Evolutionary conservation across 352 stramenopile genomes (phyloP), one percentile per base, ranked within the genome.

Genomic region (Pythium insidiosum): DNA sequence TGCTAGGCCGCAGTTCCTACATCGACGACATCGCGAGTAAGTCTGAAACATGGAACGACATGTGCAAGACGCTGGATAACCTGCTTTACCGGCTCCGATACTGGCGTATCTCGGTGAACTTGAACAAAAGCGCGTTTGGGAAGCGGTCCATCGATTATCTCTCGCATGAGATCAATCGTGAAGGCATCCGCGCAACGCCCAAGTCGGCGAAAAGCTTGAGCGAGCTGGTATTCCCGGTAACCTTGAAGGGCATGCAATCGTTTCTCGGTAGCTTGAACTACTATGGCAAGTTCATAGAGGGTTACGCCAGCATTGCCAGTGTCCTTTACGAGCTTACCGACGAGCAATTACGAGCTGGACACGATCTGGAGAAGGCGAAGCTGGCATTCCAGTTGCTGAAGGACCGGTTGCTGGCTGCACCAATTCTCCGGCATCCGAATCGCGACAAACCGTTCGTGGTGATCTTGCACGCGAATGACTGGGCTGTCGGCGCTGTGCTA

Each of bases 341-440:
- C 25, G 44, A 55, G 18, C 50, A 40, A 39, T 36, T 61, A 21
- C 45, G 45, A 31, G 16, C 16, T 23, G 26, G 44, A 22, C 39
- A 5, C 0, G 22, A 58, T 38, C 21, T 60, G n/a, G 56, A 69
- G 0, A 49, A 31, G 13, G 51, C 51, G 0, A 48, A 56, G 1
- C 35, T 36, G 1, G 39, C 48, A 1, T 71, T 65, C 22, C 23
- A 67, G 7, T 4, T 62, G 9, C 36, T 66, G 20, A 71, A 71
- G 19, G n/a, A 43, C 2, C 44, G 47, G 15, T 37, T 68, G 5
- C 26, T 45, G 1, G 48, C 54, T 5, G 38, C 50, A 6, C 54
- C 46, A 5, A 1, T 62, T 6, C 23, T 63, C 0, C 23, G 48
- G 4, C 47, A 68, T 22, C 46, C 34, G 21, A 46, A 61, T 13